These are phyloP conservation scores for Trametes coccinea DNA, from an alignment of 768 basidiomycete genomes.

Conservation along the genomic window DNA sequence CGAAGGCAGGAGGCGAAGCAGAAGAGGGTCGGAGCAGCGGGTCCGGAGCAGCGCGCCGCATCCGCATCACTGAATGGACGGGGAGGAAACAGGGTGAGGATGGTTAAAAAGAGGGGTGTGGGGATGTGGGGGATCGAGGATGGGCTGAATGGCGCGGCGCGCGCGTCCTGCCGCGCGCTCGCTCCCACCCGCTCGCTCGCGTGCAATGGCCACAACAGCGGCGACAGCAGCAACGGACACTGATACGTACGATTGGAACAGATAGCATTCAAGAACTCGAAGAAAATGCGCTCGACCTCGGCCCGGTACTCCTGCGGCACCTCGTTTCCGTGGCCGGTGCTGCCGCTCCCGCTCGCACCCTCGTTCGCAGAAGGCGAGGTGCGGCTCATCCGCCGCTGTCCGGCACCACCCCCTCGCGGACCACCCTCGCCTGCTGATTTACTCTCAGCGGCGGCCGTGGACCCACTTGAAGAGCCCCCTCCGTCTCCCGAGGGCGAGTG, in stretches of 20 bases:
- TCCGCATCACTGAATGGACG: not conserved
- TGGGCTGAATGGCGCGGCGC: not conserved
- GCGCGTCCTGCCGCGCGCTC: not conserved
- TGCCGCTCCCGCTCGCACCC: conserved; percentile 18
- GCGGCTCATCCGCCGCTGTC: conserved; percentile 26
- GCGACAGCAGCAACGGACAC: not conserved
- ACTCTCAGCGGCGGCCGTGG: conserved; percentile 12
- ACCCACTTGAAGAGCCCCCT: not conserved
- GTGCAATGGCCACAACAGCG: not conserved
- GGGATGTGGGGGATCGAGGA: not conserved
- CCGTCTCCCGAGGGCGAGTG: conserved; percentile 15
- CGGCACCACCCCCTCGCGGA: conserved; percentile 31
- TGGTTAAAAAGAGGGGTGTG: not conserved
- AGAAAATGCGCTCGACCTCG: conserved; percentile 89
- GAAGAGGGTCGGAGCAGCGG: not conserved
- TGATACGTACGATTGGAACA: conserved; percentile 84
- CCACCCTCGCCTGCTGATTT: conserved; percentile 28
- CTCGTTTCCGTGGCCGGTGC: conserved; percentile 50
- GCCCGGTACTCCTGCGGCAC: conserved; percentile 78
- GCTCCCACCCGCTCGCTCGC: not conserved
- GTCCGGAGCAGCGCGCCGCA: conserved; percentile 2
- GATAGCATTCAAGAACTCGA: conserved; percentile 81
- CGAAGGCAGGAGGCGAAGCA: conserved; percentile 8
- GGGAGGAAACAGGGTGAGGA: not conserved
- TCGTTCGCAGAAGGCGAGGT: conserved; percentile 30